Percentiles rank a stretch among this genome's conserved stretches.
These are phyloP conservation scores for Pistacia integerrima DNA, from an alignment of 345 rosid genomes.

Conservation along the genomic window DNA sequence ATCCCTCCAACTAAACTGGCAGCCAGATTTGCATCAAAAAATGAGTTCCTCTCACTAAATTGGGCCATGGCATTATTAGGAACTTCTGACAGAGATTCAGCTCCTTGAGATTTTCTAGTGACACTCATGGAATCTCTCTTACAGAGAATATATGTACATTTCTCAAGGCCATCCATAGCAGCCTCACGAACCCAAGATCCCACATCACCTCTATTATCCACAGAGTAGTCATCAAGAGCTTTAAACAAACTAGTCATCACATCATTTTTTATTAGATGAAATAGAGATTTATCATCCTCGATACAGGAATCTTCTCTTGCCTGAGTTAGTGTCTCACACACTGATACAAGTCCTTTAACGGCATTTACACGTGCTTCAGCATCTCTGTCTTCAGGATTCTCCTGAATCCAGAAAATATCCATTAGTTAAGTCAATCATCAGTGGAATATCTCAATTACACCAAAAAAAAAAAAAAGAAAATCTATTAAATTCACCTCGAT, in stretches of 20 bases:
- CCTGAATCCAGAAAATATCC: slow-evolving; percentile 46
- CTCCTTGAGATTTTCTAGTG: slow-evolving; percentile 13
- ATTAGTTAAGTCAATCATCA: slow-evolving; percentile 19
- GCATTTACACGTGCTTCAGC: slow-evolving; percentile 96
- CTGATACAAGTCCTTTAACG: slow-evolving; percentile 82
- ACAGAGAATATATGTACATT: slow-evolving; percentile 78
- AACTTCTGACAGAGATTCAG: slow-evolving; percentile 26
- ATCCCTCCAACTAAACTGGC: slow-evolving; percentile 60
- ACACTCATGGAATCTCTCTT: slow-evolving; percentile 29
- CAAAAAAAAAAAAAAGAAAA: background rate
- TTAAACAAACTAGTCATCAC: slow-evolving; percentile 76
- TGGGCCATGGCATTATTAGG: slow-evolving; percentile 28
- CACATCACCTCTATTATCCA: slow-evolving; percentile 95
- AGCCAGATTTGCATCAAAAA: slow-evolving; percentile 69
- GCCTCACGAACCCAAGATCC: slow-evolving; percentile 99
- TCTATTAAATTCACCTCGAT: slow-evolving; percentile 64
- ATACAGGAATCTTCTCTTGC: slow-evolving; percentile 31
- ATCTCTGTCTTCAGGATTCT: slow-evolving; percentile 87
- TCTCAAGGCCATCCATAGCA: slow-evolving; percentile 88
- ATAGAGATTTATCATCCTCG: slow-evolving; percentile 50
- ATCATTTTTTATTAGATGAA: slow-evolving; percentile 67
- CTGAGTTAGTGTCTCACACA: slow-evolving; percentile 76
- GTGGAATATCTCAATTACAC: background rate
- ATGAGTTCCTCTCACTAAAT: slow-evolving; percentile 23
- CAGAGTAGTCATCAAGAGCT: slow-evolving; percentile 94